Evolutionary conservation across 2,329 filamentous ascomycete genomes (phyloP).

Genomic region (Ceratocystis alfenasii): DNA sequence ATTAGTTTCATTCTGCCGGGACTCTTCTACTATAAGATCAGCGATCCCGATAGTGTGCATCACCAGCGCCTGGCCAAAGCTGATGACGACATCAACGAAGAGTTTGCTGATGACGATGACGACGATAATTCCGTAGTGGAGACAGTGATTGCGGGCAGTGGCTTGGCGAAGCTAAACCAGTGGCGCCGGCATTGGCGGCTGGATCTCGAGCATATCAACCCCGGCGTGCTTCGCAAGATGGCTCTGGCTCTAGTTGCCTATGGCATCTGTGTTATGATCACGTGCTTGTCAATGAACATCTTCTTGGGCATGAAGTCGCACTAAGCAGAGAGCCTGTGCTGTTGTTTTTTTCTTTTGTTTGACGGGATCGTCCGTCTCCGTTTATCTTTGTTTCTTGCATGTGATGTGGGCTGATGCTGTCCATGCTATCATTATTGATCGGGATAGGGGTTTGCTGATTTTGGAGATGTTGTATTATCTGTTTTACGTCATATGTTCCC

Average conservation of each 20-base stretch:
- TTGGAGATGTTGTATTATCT: neutral
- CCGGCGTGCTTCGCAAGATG: constrained; percentile 54
- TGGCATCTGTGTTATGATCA: constrained; percentile 75
- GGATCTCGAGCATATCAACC: constrained; percentile 52
- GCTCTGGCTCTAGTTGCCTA: constrained; percentile 71
- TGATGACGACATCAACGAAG: constrained; percentile 68
- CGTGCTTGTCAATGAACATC: constrained; percentile 75
- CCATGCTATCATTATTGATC: neutral
- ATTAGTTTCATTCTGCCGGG: constrained; percentile 96
- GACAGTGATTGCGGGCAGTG: neutral
- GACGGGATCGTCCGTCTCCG: neutral
- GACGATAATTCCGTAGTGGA: constrained; percentile 21
- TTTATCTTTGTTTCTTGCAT: neutral
- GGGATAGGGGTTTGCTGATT: neutral
- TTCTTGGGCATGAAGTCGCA: constrained; percentile 15
- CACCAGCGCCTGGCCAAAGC: constrained; percentile 83
- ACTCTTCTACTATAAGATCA: constrained; percentile 97
- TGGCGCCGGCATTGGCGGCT: constrained; percentile 47
- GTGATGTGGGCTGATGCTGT: neutral
- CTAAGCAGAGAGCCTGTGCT: neutral
- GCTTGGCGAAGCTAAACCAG: constrained; percentile 30
- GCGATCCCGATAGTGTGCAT: constrained; percentile 70
- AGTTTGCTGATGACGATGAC: constrained; percentile 42
- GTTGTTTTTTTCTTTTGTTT: neutral
- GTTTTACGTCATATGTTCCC: neutral